Evolutionary conservation across 1,284 basidiomycete genomes (phyloP), one percentile per base, ranked within the genome.

Genomic region (Cystobasidium sp.): DNA sequence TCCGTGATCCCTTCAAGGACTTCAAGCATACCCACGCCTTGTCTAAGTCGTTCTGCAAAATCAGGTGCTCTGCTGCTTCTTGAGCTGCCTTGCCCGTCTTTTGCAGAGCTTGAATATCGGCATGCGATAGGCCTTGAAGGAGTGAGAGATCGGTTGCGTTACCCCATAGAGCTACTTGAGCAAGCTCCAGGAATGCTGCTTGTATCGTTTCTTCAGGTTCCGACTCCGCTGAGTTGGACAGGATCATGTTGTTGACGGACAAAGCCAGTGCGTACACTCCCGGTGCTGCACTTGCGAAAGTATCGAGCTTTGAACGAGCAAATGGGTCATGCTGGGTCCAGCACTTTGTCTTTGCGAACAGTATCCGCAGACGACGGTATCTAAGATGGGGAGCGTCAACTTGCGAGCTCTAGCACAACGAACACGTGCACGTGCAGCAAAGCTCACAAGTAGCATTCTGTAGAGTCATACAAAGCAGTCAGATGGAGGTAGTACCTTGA

Each of bases 61-160:
- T 93, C 78, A 88, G 92, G 68, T 90, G 86, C 62, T 88, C 85
- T 24, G 91, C 87, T 10, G 88, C 90, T 10, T 86, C 86, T 80
- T 92, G 91, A 0, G 90, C 90, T 16, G 90, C 89, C 68, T 86
- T 87, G 7, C 90, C 93, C 16, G 74, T 68, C 55, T 71, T 75
- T 83, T 99, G 95, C 20, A 98, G 87, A 68, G 91, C 89, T 84
- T 96, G 96, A 84, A 99, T 97, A 83, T 98, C 95, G 55, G 97
- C 94, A 83, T 98, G 95, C 14, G 93, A 93, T 55, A 82, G 80
- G 84, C 97, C 94, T 84, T 97, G 97, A 71, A 98, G 87, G 46
- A 98, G 87, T 3, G 93, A 96, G 68, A 98, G 86, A 83, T 98
- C 95, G 69, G 96, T 98, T 18, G 93, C 93, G 84, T 96, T 96